Evolutionary conservation across 2,329 filamentous ascomycete species (phyloP).

Genomic region (Penicillium freii): DNA sequence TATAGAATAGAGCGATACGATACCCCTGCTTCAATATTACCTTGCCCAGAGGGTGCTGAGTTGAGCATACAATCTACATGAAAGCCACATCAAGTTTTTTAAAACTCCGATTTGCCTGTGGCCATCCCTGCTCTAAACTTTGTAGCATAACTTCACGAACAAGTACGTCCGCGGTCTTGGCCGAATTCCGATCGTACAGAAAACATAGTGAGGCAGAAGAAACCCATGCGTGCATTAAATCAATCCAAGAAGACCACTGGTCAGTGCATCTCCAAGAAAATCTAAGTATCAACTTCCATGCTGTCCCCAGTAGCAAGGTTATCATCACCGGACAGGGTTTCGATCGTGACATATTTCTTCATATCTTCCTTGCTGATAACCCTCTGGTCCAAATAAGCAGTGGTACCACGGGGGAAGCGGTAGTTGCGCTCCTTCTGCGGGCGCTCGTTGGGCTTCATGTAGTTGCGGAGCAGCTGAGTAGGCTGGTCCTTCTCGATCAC

Average conservation of each 20-base stretch:
- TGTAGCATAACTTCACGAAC: constrained; percentile 7
- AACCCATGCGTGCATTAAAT: constrained; percentile 20
- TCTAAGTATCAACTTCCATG: constrained; percentile 61
- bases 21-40: constrained; percentile 8
- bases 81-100: background rate
- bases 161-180: background rate
- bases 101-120: background rate
- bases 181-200: constrained; percentile 9
- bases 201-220: constrained; percentile 9
- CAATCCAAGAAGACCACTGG: constrained; percentile 13
- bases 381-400: constrained; percentile 92
- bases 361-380: constrained; percentile 92
- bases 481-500: constrained; percentile 96
- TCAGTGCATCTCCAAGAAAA: constrained; percentile 10
- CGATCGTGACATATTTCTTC: constrained; percentile 87
- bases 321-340: constrained; percentile 72
- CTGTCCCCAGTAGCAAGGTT: constrained; percentile 60
- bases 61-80: background rate
- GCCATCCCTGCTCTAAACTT: background rate
- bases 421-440: constrained; percentile 91
- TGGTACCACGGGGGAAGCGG: constrained; percentile 86
- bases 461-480: constrained; percentile 79
- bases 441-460: constrained; percentile 88
- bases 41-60: background rate
- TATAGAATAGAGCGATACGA: constrained; percentile 16